A percentile compares a stretch with the other conserved stretches of the same genome.
Conservation (phyloP, 176 grass and related monocot species). For the Lolium perenne region DNA sequence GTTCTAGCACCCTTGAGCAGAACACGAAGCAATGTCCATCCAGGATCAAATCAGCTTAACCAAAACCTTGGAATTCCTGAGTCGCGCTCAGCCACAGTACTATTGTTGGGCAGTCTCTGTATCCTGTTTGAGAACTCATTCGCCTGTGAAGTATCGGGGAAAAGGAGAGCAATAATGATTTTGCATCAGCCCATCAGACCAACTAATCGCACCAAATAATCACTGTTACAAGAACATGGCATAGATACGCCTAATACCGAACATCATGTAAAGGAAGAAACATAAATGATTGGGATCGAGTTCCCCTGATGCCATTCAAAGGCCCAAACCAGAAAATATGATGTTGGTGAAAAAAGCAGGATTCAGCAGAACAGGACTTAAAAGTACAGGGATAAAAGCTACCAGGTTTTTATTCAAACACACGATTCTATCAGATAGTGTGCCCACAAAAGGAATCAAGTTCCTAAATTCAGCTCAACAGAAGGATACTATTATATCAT, state of each 20-base stretch:
- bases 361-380: constrained; percentile 19
- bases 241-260: neutral
- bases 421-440: constrained; percentile 7
- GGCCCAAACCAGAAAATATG: constrained; percentile 1
- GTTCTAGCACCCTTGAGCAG: constrained; percentile 30
- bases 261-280: constrained; percentile 17
- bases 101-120: constrained; percentile 79
- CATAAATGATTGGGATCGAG: constrained; percentile 14
- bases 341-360: neutral
- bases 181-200: constrained; percentile 6
- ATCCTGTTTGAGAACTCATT: constrained; percentile 95
- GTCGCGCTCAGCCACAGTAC: constrained; percentile 59
- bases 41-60: constrained; percentile 61
- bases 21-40: constrained; percentile 29
- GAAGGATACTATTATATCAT: constrained; percentile 19
- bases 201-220: constrained; percentile 30
- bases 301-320: constrained; percentile 24
- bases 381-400: neutral
- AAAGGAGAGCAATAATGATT: constrained; percentile 24
- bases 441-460: constrained; percentile 1
- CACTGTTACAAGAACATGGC: constrained; percentile 35
- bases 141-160: constrained; percentile 47
- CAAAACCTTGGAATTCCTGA: constrained; percentile 70
- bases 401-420: neutral
- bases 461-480: constrained; percentile 12